Percentiles rank a stretch among this genome's conserved stretches.
phyloP scores from a whole-genome alignment of 345 rosid genomes.

The Gynandropsis gynandra region DNA sequence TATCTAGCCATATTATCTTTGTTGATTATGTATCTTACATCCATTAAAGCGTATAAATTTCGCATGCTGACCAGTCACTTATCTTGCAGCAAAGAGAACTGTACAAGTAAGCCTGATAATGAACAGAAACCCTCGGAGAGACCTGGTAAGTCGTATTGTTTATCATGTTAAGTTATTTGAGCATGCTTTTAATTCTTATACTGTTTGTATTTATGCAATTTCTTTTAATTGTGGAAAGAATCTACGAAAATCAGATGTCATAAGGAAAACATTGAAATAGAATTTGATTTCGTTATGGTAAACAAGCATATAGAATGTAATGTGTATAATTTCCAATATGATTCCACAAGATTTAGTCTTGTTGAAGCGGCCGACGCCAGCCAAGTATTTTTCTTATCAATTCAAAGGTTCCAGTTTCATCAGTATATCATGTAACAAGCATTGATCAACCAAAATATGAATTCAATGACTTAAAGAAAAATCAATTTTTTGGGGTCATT shows the following conservation, averaged over 20 bases:
- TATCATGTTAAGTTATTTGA: background rate
- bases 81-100: conserved; percentile 25
- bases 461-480: background rate
- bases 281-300: conserved; percentile 5
- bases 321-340: background rate
- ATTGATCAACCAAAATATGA: background rate
- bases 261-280: conserved; percentile 8
- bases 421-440: no score
- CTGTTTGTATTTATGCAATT: background rate
- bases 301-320: conserved; percentile 1
- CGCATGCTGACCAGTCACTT: conserved; percentile 2
- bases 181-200: background rate
- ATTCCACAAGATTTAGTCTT: no score
- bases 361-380: no score
- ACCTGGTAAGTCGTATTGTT: conserved; percentile 21
- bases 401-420: no score
- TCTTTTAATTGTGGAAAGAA: background rate
- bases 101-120: conserved; percentile 14
- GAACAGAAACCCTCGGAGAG: conserved; percentile 18
- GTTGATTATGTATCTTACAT: background rate
- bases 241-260: background rate
- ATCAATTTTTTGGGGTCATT: conserved; percentile 6
- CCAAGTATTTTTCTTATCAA: no score
- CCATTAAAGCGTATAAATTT: background rate
- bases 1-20: conserved; percentile 5